A percentile compares a stretch with the other conserved stretches of the same genome.
Evolutionary conservation across 108 stramenopile species (phyloP).

Genomic region (Cyclotella baltica): DNA sequence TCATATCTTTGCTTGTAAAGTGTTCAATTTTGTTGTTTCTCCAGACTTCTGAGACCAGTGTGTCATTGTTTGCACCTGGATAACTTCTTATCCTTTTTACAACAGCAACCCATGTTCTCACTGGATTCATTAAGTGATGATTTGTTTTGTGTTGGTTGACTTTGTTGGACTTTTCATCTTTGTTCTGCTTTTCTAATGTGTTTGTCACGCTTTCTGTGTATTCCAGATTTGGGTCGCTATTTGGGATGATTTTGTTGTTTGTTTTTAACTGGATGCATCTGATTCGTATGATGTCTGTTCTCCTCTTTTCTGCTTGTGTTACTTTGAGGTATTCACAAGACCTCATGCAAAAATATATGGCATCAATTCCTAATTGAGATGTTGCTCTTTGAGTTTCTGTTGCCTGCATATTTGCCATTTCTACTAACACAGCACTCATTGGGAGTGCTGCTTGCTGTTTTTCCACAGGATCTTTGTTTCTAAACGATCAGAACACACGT

Average conservation of each 20-base stretch:
- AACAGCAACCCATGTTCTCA: background rate
- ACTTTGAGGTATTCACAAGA: slow-evolving; percentile 20
- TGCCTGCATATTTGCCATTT: background rate
- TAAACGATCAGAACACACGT: background rate
- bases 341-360: background rate
- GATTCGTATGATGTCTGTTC: background rate
- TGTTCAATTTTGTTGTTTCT: slow-evolving; percentile 4
- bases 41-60: slow-evolving; percentile 10
- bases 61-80: background rate
- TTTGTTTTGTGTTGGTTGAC: background rate
- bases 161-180: slow-evolving; percentile 1
- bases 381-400: background rate
- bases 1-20: slow-evolving; percentile 5
- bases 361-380: background rate
- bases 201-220: background rate
- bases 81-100: background rate
- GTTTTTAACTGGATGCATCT: background rate
- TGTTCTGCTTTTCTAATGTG: slow-evolving; percentile 24
- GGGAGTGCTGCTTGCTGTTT: slow-evolving; percentile 3
- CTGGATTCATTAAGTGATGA: background rate
- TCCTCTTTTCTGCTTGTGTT: background rate
- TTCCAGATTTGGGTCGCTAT: background rate
- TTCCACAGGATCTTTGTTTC: slow-evolving; percentile 3
- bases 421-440: background rate
- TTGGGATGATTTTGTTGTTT: background rate